Evolutionary conservation across 2,329 filamentous ascomycete genomes (phyloP).

Genomic region (Ambrosiella cleistominuta): DNA sequence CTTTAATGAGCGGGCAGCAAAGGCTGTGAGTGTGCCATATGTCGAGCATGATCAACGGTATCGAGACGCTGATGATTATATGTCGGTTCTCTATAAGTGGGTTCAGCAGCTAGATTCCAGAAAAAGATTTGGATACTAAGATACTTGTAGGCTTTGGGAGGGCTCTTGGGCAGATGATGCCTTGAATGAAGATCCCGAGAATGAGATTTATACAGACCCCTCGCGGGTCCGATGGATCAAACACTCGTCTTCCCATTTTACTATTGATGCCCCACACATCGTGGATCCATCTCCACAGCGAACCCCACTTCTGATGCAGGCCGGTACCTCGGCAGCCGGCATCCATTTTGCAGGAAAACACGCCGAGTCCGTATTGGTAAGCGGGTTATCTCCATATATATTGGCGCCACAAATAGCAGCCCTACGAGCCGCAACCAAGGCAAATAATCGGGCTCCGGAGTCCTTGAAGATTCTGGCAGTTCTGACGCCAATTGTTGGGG

Average conservation of each 20-base stretch:
- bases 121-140: neutral
- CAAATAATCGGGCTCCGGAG: slow-evolving; percentile 33
- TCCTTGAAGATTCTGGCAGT: slow-evolving; percentile 44
- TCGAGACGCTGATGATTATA: slow-evolving; percentile 40
- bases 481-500: slow-evolving; percentile 39
- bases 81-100: slow-evolving; percentile 40
- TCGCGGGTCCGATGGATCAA: slow-evolving; percentile 42
- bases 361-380: slow-evolving; percentile 47
- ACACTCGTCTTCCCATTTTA: slow-evolving; percentile 42
- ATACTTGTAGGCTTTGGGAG: slow-evolving; percentile 16
- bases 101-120: neutral
- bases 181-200: slow-evolving; percentile 35
- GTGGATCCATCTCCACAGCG: slow-evolving; percentile 45
- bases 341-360: slow-evolving; percentile 44
- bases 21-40: slow-evolving; percentile 42
- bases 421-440: slow-evolving; percentile 32
- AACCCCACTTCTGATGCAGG: slow-evolving; percentile 47
- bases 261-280: slow-evolving; percentile 40
- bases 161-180: slow-evolving; percentile 43
- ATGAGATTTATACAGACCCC: slow-evolving; percentile 28
- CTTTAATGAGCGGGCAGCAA: slow-evolving; percentile 48
- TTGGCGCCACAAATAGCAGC: slow-evolving; percentile 39
- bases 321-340: slow-evolving; percentile 42
- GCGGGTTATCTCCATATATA: slow-evolving; percentile 36
- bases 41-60: slow-evolving; percentile 34